Percentiles rank a stretch among this genome's conserved stretches.
Evolutionary conservation across 805 yeast genomes (phyloP).

Genomic region (Kodamaea laetipori): DNA sequence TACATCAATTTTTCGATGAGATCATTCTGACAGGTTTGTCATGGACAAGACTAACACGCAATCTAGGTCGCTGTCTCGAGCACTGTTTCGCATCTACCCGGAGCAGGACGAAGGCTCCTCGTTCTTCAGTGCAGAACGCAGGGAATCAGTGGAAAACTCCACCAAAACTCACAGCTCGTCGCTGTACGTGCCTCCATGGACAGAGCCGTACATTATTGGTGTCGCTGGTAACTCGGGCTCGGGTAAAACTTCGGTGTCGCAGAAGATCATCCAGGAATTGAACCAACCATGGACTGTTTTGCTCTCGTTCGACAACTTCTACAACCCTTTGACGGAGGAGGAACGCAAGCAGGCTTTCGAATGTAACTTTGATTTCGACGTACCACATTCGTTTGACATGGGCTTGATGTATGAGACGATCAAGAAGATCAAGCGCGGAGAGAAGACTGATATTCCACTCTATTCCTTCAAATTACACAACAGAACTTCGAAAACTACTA

Average conservation of each 20-base stretch:
- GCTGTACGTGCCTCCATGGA: slow-evolving; percentile 44
- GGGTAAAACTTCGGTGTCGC: slow-evolving; percentile 92
- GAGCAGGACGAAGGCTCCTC: not conserved
- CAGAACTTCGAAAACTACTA: slow-evolving; percentile 61
- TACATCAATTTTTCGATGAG: not conserved
- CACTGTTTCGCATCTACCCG: not conserved
- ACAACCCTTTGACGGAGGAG: slow-evolving; percentile 67
- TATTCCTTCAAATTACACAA: slow-evolving; percentile 73
- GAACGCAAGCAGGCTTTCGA: slow-evolving; percentile 64
- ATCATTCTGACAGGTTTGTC: slow-evolving; percentile 1
- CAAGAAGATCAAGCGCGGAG: slow-evolving; percentile 67
- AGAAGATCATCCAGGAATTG: slow-evolving; percentile 69
- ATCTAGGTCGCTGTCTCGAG: not conserved
- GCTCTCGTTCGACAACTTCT: slow-evolving; percentile 87
- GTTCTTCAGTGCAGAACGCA: slow-evolving; percentile 6
- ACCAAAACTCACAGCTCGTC: slow-evolving; percentile 12
- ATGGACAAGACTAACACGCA: not conserved
- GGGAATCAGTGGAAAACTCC: not conserved
- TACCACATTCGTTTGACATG: slow-evolving; percentile 81
- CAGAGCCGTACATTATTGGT: slow-evolving; percentile 50
- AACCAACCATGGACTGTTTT: slow-evolving; percentile 95
- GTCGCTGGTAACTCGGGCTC: slow-evolving; percentile 61
- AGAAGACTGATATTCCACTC: slow-evolving; percentile 43
- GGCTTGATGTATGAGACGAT: slow-evolving; percentile 70
- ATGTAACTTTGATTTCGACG: slow-evolving; percentile 82